Percentiles rank a stretch among this genome's conserved stretches.
phyloP scores from a whole-genome alignment of 176 grass and related monocot genomes.

The Oryza coarctata region DNA sequence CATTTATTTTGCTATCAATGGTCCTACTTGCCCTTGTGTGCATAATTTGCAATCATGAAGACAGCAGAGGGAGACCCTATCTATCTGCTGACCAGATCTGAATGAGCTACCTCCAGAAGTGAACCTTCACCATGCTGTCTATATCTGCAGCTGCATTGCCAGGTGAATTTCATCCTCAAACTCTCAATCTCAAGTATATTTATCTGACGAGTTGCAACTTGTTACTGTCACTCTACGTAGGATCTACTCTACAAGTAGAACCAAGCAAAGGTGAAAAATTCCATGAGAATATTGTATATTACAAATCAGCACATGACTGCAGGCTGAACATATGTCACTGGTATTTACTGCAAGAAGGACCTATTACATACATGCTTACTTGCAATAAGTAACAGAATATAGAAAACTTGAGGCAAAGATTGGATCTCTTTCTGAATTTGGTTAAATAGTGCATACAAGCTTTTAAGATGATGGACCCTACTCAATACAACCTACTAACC shows the following conservation, averaged over 20 bases:
- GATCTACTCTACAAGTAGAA: not conserved
- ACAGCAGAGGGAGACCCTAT: not conserved
- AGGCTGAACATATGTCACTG: constrained; percentile 5
- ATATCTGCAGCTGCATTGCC: constrained; percentile 9
- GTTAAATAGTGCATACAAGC: not conserved
- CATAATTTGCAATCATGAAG: constrained; percentile 45
- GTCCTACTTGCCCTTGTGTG: not conserved
- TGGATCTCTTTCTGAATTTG: not conserved
- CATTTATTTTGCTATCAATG: constrained; percentile 25
- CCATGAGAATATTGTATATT: not conserved
- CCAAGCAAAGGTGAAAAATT: not conserved
- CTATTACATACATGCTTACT: not conserved
- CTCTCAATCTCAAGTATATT: not conserved
- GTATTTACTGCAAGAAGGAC: not conserved
- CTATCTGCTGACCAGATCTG: constrained; percentile 29
- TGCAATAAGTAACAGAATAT: not conserved
- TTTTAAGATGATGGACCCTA: constrained; percentile 4
- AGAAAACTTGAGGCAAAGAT: not conserved
- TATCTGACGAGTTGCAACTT: not conserved
- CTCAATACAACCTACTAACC: not conserved
- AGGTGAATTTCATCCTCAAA: constrained; percentile 13
- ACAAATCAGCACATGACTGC: not conserved
- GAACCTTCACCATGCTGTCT: constrained; percentile 29
- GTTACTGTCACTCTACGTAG: not conserved
- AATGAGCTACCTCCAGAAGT: not conserved